phyloP scores from a whole-genome alignment of 768 basidiomycete genomes.

The Hericium coralloides region DNA sequence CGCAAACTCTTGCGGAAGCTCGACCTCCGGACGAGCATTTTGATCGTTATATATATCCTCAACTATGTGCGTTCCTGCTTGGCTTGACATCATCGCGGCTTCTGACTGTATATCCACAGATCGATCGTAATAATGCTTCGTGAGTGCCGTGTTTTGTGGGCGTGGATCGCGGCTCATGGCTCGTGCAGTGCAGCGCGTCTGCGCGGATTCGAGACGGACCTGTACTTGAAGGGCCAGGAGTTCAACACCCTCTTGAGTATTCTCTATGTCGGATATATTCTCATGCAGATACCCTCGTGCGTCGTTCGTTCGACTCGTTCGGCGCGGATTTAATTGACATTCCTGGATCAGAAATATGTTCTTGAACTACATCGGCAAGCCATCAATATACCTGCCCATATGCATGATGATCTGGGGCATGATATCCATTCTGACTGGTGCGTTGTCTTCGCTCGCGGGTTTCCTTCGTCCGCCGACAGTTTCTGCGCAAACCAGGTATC shows the following conservation, averaged over 20 bases:
- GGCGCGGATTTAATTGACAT: background rate
- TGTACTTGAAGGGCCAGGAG: background rate
- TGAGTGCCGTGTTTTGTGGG: constrained; percentile 20
- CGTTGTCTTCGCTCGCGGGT: background rate
- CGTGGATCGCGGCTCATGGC: constrained; percentile 17
- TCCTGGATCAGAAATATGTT: constrained; percentile 51
- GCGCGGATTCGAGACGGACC: background rate
- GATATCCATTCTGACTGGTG: constrained; percentile 30
- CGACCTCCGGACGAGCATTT: constrained; percentile 31
- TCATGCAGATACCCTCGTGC: constrained; percentile 72
- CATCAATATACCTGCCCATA: constrained; percentile 54
- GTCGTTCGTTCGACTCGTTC: constrained; percentile 14
- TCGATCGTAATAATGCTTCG: constrained; percentile 67
- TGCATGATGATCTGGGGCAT: constrained; percentile 68
- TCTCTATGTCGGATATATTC: constrained; percentile 61
- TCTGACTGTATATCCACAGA: constrained; percentile 24
- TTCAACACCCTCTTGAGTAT: constrained; percentile 61
- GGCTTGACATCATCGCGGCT: constrained; percentile 16
- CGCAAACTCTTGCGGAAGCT: constrained; percentile 32
- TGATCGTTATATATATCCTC: constrained; percentile 36
- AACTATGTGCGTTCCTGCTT: constrained; percentile 29
- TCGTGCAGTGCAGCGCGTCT: background rate
- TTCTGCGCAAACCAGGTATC: constrained; percentile 2
- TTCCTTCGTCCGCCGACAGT: background rate
- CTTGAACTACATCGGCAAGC: constrained; percentile 55